phyloP scores from a whole-genome alignment of 2,329 filamentous ascomycete genomes.

The Aspergillus texensis region DNA sequence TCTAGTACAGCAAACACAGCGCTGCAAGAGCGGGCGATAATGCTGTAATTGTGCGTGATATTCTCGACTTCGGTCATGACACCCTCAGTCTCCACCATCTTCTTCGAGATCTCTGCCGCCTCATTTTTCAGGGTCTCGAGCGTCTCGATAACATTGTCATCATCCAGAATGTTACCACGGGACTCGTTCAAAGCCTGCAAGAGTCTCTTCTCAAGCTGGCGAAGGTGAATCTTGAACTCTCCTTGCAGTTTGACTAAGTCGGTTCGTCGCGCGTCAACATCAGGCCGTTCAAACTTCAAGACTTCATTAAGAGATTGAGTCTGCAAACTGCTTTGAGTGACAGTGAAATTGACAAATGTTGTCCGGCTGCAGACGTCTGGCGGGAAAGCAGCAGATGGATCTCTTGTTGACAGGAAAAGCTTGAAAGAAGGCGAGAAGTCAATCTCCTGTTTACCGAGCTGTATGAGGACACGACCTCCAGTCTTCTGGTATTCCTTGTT shows the following conservation, averaged over 20 bases:
- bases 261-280: conserved; percentile 92
- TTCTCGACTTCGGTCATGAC: conserved; percentile 98
- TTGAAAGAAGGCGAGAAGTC: conserved; percentile 98
- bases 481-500: conserved; percentile 99
- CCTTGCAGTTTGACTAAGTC: conserved; percentile 99
- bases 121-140: conserved; percentile 97
- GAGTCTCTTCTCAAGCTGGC: conserved; percentile 90
- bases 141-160: conserved; percentile 97
- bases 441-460: conserved; percentile 97
- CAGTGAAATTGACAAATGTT: conserved; percentile 99
- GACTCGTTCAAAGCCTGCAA: conserved; percentile 96
- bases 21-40: conserved; percentile 92
- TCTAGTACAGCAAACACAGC: conserved; percentile 96
- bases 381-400: conserved; percentile 92
- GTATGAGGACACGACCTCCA: conserved; percentile 94
- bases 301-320: conserved; percentile 98
- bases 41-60: conserved; percentile 90
- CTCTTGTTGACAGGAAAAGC: conserved; percentile 90
- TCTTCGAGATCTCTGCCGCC: conserved; percentile 90
- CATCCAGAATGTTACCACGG: conserved; percentile 94
- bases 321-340: conserved; percentile 97
- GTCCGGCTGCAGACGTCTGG: conserved; percentile 98
- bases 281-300: conserved; percentile 93
- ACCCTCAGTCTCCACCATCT: conserved; percentile 95
- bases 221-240: conserved; percentile 97